These are phyloP conservation scores for Scedosporium minutisporum DNA, from an alignment of 2,329 filamentous ascomycete species.

Conservation along the genomic window DNA sequence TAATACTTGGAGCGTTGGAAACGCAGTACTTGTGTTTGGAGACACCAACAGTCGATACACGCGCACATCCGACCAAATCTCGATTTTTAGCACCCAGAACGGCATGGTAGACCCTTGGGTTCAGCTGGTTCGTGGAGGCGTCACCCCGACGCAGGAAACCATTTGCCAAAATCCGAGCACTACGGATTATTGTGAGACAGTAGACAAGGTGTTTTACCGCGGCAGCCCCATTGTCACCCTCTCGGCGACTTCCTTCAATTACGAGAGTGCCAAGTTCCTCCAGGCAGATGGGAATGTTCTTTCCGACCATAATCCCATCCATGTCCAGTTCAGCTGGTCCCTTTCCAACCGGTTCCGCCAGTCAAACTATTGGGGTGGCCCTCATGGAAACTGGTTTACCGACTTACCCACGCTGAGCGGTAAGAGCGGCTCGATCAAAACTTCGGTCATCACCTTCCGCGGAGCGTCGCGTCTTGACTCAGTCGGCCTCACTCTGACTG, in stretches of 20 bases:
- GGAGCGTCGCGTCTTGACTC: conserved; percentile 41
- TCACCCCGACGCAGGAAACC: conserved; percentile 31
- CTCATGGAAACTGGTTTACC: conserved; percentile 44
- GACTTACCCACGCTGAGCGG: conserved; percentile 34
- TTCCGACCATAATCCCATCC: conserved; percentile 56
- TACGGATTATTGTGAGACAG: conserved; percentile 48
- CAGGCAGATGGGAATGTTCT: conserved; percentile 46
- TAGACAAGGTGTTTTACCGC: conserved; percentile 59
- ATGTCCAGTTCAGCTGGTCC: conserved; percentile 42
- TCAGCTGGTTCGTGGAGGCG: conserved; percentile 37
- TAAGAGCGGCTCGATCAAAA: conserved; percentile 20
- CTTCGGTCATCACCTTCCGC: conserved; percentile 31
- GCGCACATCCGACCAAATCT: conserved; percentile 41
- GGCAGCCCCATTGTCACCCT: conserved; percentile 36
- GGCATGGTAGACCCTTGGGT: conserved; percentile 52
- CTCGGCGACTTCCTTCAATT: conserved; percentile 39
- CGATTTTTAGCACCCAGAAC: conserved; percentile 38
- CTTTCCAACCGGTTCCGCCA: conserved; percentile 27
- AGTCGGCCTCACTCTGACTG: conserved; percentile 35
- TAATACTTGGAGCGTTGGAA: conserved; percentile 42
- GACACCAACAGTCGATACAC: conserved; percentile 60
- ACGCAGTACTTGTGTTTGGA: conserved; percentile 54
- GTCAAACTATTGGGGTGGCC: conserved; percentile 37
- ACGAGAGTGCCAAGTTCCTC: conserved; percentile 47
- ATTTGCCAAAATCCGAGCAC: conserved; percentile 50